Percentiles rank a stretch among this genome's conserved stretches.
phyloP scores from a whole-genome alignment of 495 filamentous ascomycete species.

The Podospora australis region DNA sequence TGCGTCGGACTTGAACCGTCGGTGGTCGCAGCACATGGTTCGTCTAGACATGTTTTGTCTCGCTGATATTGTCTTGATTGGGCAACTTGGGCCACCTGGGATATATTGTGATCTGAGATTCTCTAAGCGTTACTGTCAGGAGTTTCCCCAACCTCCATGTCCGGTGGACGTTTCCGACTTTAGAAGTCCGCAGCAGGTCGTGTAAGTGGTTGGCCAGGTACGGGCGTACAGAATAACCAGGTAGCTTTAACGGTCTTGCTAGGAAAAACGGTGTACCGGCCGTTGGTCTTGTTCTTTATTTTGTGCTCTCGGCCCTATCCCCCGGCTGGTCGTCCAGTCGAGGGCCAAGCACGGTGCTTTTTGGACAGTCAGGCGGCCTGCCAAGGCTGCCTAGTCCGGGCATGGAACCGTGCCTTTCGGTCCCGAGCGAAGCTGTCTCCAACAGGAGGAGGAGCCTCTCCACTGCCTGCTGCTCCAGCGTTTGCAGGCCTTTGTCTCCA shows the following conservation, averaged over 20 bases:
- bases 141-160: slow-evolving; percentile 24
- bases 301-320: slow-evolving; percentile 3
- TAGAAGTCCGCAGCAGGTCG: slow-evolving; percentile 1
- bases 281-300: slow-evolving; percentile 3
- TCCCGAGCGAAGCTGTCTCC: neutral
- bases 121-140: slow-evolving; percentile 13
- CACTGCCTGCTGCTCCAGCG: neutral
- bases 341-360: too few relatives aligned
- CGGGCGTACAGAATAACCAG: slow-evolving; percentile 9
- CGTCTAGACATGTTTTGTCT: neutral
- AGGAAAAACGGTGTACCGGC: neutral
- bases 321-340: neutral
- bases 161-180: slow-evolving; percentile 16
- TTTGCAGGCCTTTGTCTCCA: neutral
- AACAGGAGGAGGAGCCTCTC: neutral
- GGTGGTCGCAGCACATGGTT: neutral
- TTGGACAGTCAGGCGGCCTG: too few relatives aligned
- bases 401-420: neutral
- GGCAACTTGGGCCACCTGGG: too few relatives aligned
- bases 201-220: too few relatives aligned
- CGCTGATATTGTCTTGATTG: slow-evolving; percentile 5
- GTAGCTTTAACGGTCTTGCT: neutral
- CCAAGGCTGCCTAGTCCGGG: neutral
- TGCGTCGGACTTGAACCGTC: slow-evolving; percentile 16
- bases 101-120: slow-evolving; percentile 1